phyloP scores from a whole-genome alignment of 169 alveolate species.

The Plasmodium gaboni region DNA sequence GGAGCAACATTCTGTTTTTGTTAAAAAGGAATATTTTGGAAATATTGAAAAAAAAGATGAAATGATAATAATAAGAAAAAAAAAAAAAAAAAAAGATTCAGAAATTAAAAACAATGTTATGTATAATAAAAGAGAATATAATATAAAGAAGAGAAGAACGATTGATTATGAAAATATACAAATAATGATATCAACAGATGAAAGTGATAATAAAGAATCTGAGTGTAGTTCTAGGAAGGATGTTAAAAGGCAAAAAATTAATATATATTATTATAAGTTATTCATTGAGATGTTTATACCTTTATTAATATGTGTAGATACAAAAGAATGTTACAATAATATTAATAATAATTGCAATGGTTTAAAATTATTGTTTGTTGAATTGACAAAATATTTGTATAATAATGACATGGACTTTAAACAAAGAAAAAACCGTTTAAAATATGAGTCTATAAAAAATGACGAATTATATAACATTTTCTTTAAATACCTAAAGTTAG shows the following conservation, averaged over 20 bases:
- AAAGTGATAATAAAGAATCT: slow-evolving; percentile 23
- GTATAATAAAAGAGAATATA: background rate
- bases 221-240: slow-evolving; percentile 4
- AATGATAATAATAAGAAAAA: background rate
- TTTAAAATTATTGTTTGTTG: slow-evolving; percentile 12
- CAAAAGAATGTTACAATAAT: slow-evolving; percentile 25
- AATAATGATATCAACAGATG: background rate
- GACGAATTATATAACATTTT: slow-evolving; percentile 46
- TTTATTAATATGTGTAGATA: slow-evolving; percentile 56
- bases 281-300: slow-evolving; percentile 66
- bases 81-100: background rate
- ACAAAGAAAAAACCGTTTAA: background rate
- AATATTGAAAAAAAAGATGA: too few relatives aligned
- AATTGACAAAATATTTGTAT: slow-evolving; percentile 38
- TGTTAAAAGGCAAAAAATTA: slow-evolving; percentile 35
- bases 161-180: background rate
- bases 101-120: background rate
- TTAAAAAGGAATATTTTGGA: slow-evolving; percentile 9
- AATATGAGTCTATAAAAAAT: background rate
- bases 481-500: slow-evolving; percentile 30
- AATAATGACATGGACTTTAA: background rate
- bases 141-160: background rate
- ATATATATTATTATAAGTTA: slow-evolving; percentile 48
- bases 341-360: too few relatives aligned
- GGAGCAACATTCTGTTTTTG: too few relatives aligned